Evolutionary conservation across 306 rosid species (phyloP), one percentile per base, ranked within the genome.

Genomic region (Neltuma alba): DNA sequence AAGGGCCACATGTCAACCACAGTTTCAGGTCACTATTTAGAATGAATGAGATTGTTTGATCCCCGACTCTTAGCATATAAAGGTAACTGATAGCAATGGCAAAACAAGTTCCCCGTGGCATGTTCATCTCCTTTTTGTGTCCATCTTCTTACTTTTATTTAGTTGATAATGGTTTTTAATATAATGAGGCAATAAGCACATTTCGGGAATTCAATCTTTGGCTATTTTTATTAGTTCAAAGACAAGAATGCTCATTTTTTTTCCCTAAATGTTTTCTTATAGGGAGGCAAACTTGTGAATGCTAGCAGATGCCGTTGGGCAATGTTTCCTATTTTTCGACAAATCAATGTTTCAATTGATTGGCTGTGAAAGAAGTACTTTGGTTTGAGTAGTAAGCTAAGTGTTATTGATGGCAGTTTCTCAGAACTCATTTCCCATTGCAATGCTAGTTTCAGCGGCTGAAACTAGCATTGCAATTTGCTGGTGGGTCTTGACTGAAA

Each of bases 11-110:
- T 79, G 63, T 84, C 80, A 42, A 48, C 75, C 75, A 73, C 50
- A 76, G 72, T 79, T 81, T 52, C 79, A 45, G 87, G 86, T 83
- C 85, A 45, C 72, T 14, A 14, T 62, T 62, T 62, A 2, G 41
- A 61, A 55, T 84, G 70, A 34, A 74, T 57, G 81, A 69, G 58
- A 69, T 45, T 6, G 63, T 67, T 54, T 5, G 16, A 41, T 70
- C 58, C 77, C 58, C 77, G 18, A 45, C 14, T 65, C 66, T 69
- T 74, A 44, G 83, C 48, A 50, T 45, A 72, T 68, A 45, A 50
- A 74, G 86, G 82, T 87, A 80, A 85, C 74, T 45, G 65, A 58
- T 74, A 61, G 65, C 50, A 42, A 69, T 74, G 81, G 71, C 60
- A 78, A 67, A 67, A 37, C 72, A 38, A 38, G 72, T 38, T 67